Base-by-base conservation (phyloP, 2,329 filamentous ascomycete species). In the Shiraia sp. region DNA sequence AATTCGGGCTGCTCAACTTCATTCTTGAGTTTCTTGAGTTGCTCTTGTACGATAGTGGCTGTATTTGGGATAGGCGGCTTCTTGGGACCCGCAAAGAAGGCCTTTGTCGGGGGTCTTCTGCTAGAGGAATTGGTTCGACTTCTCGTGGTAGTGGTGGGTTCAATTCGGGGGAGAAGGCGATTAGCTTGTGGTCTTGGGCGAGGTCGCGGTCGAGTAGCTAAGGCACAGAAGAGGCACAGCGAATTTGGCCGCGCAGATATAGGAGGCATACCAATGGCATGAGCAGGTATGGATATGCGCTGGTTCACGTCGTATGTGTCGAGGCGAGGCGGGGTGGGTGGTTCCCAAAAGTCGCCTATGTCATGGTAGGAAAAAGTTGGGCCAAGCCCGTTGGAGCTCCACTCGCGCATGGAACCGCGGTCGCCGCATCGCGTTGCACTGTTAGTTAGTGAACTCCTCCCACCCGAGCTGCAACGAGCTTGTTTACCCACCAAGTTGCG, bases 181-280 rank as follows among this genome's bases (percentile, higher is more conserved):
- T 53, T 51, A 7, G 53, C 34, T 32, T 36, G 51, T 34, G 42
- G 36, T 16, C 44, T 47, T 32, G 52, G 41, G 39, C 53, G 61
- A 30, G 56, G n/a, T n/a, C n/a, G n/a, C n/a, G n/a, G n/a, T n/a
- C n/a, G n/a, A n/a, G n/a, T 55, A 29, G 65, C 61, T 45, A 67
- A 63, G 37, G 66, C 58, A 63, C 72, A 74, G 49, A 70, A 65
- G 32, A 73, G 61, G 66, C 72, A 74, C 51, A 62, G 54, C 55
- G 61, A 57, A 19, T 55, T 51, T 41, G 57, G 62, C 51, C 53
- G 64, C 28, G 53, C 40, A 16, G 57, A 43, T 46, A 52, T 47
- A 15, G 47, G 45, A 53, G 53, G 57, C 66, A 69, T 68, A 36
- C 50, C 51, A 49, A 42, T 32, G 19, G 32, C 15, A 15, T 19